Percentiles rank a stretch among this genome's conserved stretches.
Evolutionary conservation across 176 grass and related monocot species (phyloP).

Genomic region (Thalia dealbata): DNA sequence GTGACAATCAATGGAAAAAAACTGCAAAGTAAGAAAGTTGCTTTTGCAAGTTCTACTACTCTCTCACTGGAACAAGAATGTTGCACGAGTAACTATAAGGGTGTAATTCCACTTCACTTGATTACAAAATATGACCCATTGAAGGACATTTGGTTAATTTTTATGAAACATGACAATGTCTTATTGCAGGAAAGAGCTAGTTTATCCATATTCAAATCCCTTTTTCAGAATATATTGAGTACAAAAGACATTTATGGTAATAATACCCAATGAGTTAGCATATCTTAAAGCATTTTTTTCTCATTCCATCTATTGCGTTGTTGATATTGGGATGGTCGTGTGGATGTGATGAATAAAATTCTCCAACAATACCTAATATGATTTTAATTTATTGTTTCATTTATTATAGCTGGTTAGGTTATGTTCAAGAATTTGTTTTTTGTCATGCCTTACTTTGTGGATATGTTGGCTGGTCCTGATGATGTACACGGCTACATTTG

Average conservation of each 20-base stretch:
- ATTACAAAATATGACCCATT: neutral
- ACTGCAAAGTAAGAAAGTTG: neutral
- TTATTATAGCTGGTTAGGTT: neutral
- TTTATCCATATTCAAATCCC: neutral
- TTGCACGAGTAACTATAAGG: too few relatives aligned
- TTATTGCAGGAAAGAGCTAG: neutral
- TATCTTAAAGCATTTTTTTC: neutral
- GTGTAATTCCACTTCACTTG: neutral
- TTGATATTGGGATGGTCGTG: neutral
- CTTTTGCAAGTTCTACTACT: too few relatives aligned
- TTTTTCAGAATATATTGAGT: neutral
- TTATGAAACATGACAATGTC: neutral
- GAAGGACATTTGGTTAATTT: neutral
- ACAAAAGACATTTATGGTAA: neutral
- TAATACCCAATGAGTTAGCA: neutral
- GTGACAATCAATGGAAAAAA: constrained; percentile 7
- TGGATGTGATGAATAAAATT: neutral
- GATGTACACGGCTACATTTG: neutral
- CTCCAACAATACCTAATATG: neutral
- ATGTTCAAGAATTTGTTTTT: neutral
- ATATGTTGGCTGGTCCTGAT: neutral
- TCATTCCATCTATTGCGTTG: neutral
- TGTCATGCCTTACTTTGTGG: neutral
- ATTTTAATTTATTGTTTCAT: neutral
- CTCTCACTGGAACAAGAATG: too few relatives aligned